Conservation (phyloP, 1,139 yeast genomes). For the Blastobotrys elegans region DNA sequence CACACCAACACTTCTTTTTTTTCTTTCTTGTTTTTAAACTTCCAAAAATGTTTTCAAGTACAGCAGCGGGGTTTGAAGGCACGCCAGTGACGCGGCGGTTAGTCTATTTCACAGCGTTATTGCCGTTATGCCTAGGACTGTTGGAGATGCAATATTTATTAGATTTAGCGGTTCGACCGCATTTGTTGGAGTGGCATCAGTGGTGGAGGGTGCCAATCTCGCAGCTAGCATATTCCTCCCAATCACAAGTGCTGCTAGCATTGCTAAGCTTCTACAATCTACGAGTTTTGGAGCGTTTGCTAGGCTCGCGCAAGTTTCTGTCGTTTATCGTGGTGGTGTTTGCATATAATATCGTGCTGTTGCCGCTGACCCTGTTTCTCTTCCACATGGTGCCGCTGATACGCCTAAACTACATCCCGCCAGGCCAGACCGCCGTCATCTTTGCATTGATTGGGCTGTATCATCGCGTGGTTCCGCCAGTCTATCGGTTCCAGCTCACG, state of each 20-base stretch:
- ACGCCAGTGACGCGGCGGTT: conserved; percentile 53
- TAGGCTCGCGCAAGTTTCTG: conserved; percentile 56
- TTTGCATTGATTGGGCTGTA: conserved; percentile 58
- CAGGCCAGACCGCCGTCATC: conserved; percentile 64
- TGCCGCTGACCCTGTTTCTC: conserved; percentile 35
- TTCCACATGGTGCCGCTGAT: conserved; percentile 31
- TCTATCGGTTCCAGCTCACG: conserved; percentile 53
- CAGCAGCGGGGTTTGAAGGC: conserved; percentile 54
- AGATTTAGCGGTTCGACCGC: conserved; percentile 53
- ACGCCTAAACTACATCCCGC: conserved; percentile 31
- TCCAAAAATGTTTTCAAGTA: conserved; percentile 34
- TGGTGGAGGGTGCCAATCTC: conserved; percentile 60
- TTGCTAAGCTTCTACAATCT: conserved; percentile 52
- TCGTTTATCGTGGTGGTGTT: conserved; percentile 32
- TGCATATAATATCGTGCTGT: conserved; percentile 30
- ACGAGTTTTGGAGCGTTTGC: conserved; percentile 59
- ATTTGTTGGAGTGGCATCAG: conserved; percentile 45
- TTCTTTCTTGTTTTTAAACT: too few species aligned
- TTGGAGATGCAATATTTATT: conserved; percentile 53
- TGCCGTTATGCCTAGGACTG: conserved; percentile 52
- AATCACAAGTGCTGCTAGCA: conserved; percentile 57
- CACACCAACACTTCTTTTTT: background rate
- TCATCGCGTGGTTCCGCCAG: conserved; percentile 53
- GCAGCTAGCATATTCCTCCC: conserved; percentile 57
- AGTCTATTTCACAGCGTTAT: conserved; percentile 40